Evolutionary conservation across 169 alveolate genomes (phyloP), one percentile per base, ranked within the genome.

Genomic region (Cryptosporidium bovis): DNA sequence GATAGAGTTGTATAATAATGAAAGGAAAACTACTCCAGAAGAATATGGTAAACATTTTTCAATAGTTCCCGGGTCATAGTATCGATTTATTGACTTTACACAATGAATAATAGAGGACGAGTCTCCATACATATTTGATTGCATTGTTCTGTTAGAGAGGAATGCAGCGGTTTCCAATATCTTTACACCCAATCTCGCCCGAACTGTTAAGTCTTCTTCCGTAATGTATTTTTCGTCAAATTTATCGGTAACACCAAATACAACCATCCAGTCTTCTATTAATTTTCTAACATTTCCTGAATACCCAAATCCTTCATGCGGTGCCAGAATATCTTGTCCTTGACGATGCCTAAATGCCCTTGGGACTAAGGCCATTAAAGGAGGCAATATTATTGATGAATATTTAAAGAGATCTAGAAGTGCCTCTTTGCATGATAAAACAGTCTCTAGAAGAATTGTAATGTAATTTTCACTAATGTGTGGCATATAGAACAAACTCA

Each of bases 281-380:
- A 62, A 18, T 15, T 60, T n/a, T 5, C 15, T 48, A 16, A 62
- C 31, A 62, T 77, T 40, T 4, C 87, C 87, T 0, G 87, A 60
- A 46, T 77, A 77, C 20, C 64, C 64, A 40, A 77, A 60, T 20
- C 65, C 65, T 55, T 77, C 77, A 27, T 77, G 71, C 5, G 87
- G 87, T 60, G 71, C 69, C 51, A 77, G 12, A 6, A 77, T 40
- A 27, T 77, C 77, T 60, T 77, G 87, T 4, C 87, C 87, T 40
- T 55, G 87, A 0, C 71, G 40, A 27, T 60, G 64, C 55, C 87
- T 77, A 62, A 77, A 77, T 55, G 64, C 87, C 24, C 87, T 77
- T 8, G 87, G 87, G 0, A 77, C 87, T 56, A 77, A 33, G 18
- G 71, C 87, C 71, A 77, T 77, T 60, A 77, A 62, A 12, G 87